Evolutionary conservation across 176 grass and related monocot genomes (phyloP).

Genomic region (Oryza meridionalis): DNA sequence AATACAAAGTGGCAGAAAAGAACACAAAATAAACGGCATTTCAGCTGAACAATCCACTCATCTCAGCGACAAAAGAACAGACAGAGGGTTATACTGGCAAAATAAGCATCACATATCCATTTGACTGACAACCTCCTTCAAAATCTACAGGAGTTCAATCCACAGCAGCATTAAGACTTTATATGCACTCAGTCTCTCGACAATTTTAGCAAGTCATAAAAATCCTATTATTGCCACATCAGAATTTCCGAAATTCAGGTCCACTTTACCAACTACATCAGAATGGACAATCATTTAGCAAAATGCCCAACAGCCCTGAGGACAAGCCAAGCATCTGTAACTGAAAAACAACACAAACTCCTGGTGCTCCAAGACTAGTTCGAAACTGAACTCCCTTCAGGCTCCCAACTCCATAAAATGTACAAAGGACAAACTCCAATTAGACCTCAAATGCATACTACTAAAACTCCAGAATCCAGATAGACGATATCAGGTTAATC

Average conservation of each 20-base stretch:
- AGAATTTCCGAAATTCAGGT: background rate
- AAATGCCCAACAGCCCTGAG: background rate
- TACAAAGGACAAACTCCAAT: background rate
- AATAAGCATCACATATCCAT: background rate
- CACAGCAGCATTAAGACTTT: background rate
- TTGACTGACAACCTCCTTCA: background rate
- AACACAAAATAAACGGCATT: slow-evolving; percentile 1
- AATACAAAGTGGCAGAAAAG: background rate
- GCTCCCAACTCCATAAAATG: slow-evolving; percentile 11
- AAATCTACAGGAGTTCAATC: slow-evolving; percentile 25
- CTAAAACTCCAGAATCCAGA: background rate
- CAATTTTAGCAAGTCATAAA: background rate
- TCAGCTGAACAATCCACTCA: slow-evolving; percentile 21
- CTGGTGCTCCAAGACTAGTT: background rate
- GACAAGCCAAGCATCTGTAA: background rate
- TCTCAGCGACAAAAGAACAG: background rate
- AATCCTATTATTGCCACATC: background rate
- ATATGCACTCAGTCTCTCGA: background rate
- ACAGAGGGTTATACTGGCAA: background rate
- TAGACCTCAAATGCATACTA: background rate
- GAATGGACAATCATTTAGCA: background rate
- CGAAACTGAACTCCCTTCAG: background rate
- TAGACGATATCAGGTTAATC: background rate
- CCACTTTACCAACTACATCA: background rate
- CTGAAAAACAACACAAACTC: background rate